Conservation (phyloP, 2,329 filamentous ascomycete genomes). For the Chaetomium strumarium region DNA sequence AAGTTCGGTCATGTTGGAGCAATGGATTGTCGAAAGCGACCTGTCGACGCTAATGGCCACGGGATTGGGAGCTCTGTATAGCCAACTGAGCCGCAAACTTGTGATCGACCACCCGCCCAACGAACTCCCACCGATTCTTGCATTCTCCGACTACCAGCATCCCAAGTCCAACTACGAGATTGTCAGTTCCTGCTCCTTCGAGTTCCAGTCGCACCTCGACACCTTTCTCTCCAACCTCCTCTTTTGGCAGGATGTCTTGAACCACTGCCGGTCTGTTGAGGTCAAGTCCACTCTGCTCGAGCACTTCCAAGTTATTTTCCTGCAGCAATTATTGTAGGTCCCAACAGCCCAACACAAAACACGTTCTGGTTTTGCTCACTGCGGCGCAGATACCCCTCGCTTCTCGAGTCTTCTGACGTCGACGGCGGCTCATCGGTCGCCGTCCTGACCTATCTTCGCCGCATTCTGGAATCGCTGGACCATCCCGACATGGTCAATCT, state of each 20-base stretch:
- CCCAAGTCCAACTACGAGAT: conserved; percentile 64
- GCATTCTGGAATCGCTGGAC: conserved; percentile 84
- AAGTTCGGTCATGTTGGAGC: conserved; percentile 73
- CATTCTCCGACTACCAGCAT: conserved; percentile 82
- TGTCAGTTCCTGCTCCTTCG: conserved; percentile 64
- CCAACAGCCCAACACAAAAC: not conserved
- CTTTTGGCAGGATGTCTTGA: conserved; percentile 97
- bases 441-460: conserved; percentile 85
- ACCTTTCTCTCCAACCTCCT: conserved; percentile 91
- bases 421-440: conserved; percentile 96
- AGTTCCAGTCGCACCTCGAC: conserved; percentile 80
- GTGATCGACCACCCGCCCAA: conserved; percentile 72
- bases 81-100: conserved; percentile 66
- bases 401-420: conserved; percentile 93
- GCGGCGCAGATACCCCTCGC: conserved; percentile 71
- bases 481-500: conserved; percentile 92
- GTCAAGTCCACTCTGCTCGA: conserved; percentile 90
- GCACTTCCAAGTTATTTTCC: conserved; percentile 93
- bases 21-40: conserved; percentile 96
- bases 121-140: conserved; percentile 74
- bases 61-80: conserved; percentile 72
- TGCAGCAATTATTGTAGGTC: conserved; percentile 83
- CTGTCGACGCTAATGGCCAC: conserved; percentile 96
- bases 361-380: conserved; percentile 9
- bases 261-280: conserved; percentile 87